Conservation (phyloP, 2,329 filamentous ascomycete species). For the Penicillium fuscoglaucum region DNA sequence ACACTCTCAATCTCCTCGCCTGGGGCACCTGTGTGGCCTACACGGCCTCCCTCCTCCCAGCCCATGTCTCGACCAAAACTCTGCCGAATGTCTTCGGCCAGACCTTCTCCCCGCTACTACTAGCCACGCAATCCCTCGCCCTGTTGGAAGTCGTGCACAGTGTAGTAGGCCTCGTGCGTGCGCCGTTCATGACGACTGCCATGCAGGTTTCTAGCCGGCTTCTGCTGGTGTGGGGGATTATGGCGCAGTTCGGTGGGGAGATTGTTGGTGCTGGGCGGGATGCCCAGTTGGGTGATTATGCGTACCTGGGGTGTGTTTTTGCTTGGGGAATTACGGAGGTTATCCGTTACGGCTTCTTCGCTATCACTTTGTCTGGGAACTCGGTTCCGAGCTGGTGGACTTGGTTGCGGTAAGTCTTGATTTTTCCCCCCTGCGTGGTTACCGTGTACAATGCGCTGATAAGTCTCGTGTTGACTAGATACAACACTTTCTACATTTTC, state of each 20-base stretch:
- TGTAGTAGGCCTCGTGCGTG: slow-evolving; percentile 75
- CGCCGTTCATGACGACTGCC: slow-evolving; percentile 77
- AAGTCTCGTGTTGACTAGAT: slow-evolving; percentile 35
- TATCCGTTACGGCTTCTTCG: slow-evolving; percentile 90
- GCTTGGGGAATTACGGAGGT: slow-evolving; percentile 93
- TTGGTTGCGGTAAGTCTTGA: slow-evolving; percentile 54
- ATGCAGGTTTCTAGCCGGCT: slow-evolving; percentile 90
- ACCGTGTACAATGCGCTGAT: neutral
- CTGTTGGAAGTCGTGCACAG: slow-evolving; percentile 82
- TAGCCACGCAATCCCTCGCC: slow-evolving; percentile 78
- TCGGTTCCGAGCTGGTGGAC: slow-evolving; percentile 66
- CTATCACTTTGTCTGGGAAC: slow-evolving; percentile 58
- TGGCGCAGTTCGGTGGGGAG: slow-evolving; percentile 61
- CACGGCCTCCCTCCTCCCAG: slow-evolving; percentile 58
- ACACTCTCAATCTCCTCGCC: slow-evolving; percentile 70
- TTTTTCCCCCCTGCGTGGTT: neutral
- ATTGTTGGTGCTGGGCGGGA: slow-evolving; percentile 28
- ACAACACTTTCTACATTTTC: slow-evolving; percentile 89
- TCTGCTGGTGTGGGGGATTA: slow-evolving; percentile 84
- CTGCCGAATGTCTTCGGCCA: slow-evolving; percentile 49
- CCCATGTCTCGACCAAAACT: slow-evolving; percentile 52
- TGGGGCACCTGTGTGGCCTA: slow-evolving; percentile 78
- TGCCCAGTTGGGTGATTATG: slow-evolving; percentile 40
- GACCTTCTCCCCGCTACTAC: slow-evolving; percentile 42
- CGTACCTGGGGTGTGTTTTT: slow-evolving; percentile 57